Evolutionary conservation across 164 flowering plant species (phyloP), one percentile per base, ranked within the genome.

Genomic region (Umbilicus rupestris): DNA sequence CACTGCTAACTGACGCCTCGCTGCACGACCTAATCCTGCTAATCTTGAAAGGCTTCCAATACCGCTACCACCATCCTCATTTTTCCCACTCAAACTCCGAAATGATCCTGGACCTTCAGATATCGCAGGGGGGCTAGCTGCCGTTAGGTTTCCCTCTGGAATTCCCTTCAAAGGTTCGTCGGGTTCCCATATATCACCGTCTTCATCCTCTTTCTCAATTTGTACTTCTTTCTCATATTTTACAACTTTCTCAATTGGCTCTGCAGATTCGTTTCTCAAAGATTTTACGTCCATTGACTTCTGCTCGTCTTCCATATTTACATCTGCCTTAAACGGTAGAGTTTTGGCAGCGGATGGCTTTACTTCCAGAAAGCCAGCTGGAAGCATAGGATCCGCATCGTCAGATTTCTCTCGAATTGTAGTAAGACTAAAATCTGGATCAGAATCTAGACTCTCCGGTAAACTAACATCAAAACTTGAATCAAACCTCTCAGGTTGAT

Each of bases 11-110:
- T 89, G 92, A 26, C 92, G 90, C 66, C 99, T 80, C 33, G 89
- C 94, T 46, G 96, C 90, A 76, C 99, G 96, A 19, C 97, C 97
- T 75, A 94, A 78, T 39, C 99, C 99, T 35, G 89, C 85, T 68
- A 89, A 71, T 79, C 92, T 85, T 41, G 97, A 89, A 64, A 91
- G 94, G 72, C 97, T 94, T 63, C 92, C 97, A 49, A 81, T 69
- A 29, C 93, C 87, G 73, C 71, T 82, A 26, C 89, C 85, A 17
- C 83, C 76, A 22, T 94, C 99, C 60, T 91, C 99, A 68, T 76
- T 73, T 82, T 83, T 94, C 39, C 88, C 89, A 74, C 85, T 76
- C 37, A 83, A 77, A 79, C 89, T 89, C 78, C 86, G 79, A 63
- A 82, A 87, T 64, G 96, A 89, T 68, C 80, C 81, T 10, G 95